Conservation (phyloP, 2,329 filamentous ascomycete genomes). For the Diaporthe citri region DNA sequence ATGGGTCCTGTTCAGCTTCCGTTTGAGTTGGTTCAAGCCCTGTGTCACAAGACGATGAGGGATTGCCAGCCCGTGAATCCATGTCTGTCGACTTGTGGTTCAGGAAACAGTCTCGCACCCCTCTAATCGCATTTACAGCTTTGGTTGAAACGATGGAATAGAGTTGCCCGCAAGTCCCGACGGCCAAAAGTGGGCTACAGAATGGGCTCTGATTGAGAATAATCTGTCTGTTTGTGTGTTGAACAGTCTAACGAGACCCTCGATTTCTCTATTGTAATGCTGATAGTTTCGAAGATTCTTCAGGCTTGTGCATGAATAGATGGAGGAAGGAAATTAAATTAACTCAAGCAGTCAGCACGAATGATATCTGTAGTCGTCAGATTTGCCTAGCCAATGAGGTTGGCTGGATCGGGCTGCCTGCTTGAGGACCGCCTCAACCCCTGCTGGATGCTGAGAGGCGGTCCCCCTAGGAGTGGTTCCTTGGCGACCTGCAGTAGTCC, state of each 20-base stretch:
- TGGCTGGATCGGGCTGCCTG: neutral
- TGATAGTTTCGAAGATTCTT: accelerated
- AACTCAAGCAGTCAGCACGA: neutral
- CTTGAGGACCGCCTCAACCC: neutral
- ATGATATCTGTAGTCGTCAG: neutral
- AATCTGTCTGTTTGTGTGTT: neutral
- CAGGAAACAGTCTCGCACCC: neutral
- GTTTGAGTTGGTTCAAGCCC: neutral
- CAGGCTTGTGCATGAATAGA: neutral
- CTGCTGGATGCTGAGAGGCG: neutral
- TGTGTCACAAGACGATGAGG: neutral
- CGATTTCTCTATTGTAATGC: accelerated
- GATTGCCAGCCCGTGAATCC: neutral
- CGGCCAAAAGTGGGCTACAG: neutral
- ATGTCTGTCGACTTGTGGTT: neutral
- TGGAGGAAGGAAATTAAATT: neutral
- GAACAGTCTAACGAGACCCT: neutral
- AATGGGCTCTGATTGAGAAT: neutral
- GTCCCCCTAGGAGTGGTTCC: neutral
- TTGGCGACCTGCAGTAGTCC: neutral
- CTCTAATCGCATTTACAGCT: too few relatives aligned
- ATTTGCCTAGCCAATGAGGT: neutral
- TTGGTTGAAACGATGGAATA: too few relatives aligned
- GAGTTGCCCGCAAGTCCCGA: neutral
- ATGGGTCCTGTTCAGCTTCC: neutral